Evolutionary conservation across 1,284 basidiomycete genomes (phyloP), one percentile per base, ranked within the genome.

Genomic region (Ceratobasidium sp.): DNA sequence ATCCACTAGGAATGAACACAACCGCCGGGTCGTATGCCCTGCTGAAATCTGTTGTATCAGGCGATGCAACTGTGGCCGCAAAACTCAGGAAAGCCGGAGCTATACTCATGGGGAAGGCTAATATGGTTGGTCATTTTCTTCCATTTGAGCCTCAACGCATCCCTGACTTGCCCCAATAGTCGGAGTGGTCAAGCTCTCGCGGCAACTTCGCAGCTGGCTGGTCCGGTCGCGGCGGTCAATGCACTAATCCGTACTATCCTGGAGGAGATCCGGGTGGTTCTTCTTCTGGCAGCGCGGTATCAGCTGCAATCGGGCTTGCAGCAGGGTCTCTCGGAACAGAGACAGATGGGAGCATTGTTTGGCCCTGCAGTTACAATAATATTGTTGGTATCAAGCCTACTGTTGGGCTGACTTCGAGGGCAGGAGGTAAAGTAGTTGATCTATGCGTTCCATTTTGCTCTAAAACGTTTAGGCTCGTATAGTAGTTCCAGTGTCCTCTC

Each of bases 141-240:
- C 7, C 5, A 54, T 19, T 27, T 27, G 31, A 19, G 31, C 19
- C 39, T 51, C 29, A n/a, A 22, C 24, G 13, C 9, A 27, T 34
- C 3, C 4, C 16, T 37, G 3, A 29, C 31, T 27, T 39, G 29
- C 19, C 6, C 9, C 4, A 24, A 4, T 31, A 66, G 34, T 89
- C 87, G 0, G 89, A 90, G 79, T 90, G 85, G 81, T 86, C 89
- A 0, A 83, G 89, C 78, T 88, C 86, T 77, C 82, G 90, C 54
- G 89, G 89, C 0, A 80, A 83, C 22, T 75, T 88, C 5, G 83
- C 88, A 0, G 87, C 86, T 3, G 90, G 90, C 6, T 92, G 86
- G 84, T 90, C 88, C 31, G 89, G 87, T 19, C 84, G 89, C 11
- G 89, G 89, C 2, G 90, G 90, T 0, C 90, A 92, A 79, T 81